Evolutionary conservation across 23 red algal genomes (phyloP).

Genomic region (Agarophyton chilense): DNA sequence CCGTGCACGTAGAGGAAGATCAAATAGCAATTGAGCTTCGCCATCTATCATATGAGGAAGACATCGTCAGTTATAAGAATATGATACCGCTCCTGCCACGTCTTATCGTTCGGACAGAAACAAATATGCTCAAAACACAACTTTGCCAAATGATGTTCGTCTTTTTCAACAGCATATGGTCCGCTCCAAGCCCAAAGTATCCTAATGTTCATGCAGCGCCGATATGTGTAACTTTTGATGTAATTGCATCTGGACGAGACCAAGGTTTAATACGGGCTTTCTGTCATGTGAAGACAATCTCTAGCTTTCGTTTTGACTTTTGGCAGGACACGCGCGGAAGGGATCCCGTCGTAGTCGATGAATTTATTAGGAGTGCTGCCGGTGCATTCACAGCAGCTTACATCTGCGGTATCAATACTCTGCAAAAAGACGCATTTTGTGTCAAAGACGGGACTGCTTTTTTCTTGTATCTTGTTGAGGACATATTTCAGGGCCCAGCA

Average conservation of each 20-base stretch:
- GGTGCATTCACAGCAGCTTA: constrained; percentile 27
- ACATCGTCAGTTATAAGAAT: neutral
- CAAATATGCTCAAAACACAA: neutral
- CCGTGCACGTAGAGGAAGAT: neutral
- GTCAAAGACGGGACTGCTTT: constrained; percentile 18
- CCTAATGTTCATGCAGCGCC: constrained; percentile 26
- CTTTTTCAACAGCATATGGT: constrained; percentile 24
- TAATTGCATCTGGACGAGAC: neutral
- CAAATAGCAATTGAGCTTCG: constrained; percentile 16
- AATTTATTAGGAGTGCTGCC: constrained; percentile 39
- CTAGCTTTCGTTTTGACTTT: constrained; percentile 38
- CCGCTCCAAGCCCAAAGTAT: neutral
- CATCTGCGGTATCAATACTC: constrained; percentile 16
- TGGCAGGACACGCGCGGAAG: constrained; percentile 41
- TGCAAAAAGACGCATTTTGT: constrained; percentile 1
- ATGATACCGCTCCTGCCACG: constrained; percentile 15
- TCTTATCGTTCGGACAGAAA: constrained; percentile 16
- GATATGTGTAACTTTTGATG: constrained; percentile 25
- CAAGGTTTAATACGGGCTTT: neutral
- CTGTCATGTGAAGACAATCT: neutral
- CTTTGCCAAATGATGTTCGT: constrained; percentile 27
- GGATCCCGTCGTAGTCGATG: constrained; percentile 28
- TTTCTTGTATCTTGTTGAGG: constrained; percentile 17
- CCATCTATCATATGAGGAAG: constrained; percentile 24
- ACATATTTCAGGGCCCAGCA: constrained; percentile 10